Evolutionary conservation across 108 stramenopile genomes (phyloP), one percentile per base, ranked within the genome.

Genomic region (Cyclostephanos tholiformis): DNA sequence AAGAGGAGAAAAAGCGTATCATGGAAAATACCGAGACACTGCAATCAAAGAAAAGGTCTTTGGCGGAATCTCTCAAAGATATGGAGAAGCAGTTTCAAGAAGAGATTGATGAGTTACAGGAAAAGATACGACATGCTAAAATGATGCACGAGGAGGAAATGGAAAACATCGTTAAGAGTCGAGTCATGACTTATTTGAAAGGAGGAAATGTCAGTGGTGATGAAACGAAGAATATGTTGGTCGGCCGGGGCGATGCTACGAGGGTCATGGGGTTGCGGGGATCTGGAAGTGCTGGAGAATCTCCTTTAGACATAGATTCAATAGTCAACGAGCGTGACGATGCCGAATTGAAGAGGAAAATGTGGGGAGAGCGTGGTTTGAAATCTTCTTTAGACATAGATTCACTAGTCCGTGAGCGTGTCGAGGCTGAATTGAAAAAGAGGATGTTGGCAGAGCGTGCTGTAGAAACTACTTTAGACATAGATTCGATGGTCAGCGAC

Each of bases 91-190:
- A 59, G 22, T 50, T 65, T 39, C 26, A 80, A 30, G 26, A 43
- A 36, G 73, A 80, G 39, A 52, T 70, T 0, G 58, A 80, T 55
- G 79, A 74, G 38, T 66, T 80, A 56, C 49, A 74, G 46, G 38
- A 7, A 2, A 61, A 74, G 52, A 67, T 79, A 26, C 51, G 72
- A 38, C 49, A 55, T 16, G 9, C 60, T 4, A 60, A 55, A 49
- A 43, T 62, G 35, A 43, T 68, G 60, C 75, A 68, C 41, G 49
- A 57, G 4, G 60, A 63, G 39, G 75, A 75, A 49, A 67, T 75
- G 66, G 66, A 75, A 32, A 61, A 49, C 14, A 29, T 75, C 36
- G 67, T 68, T 7, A 67, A 63, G 50, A 62, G 39, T 39, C 65
- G 65, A 17, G 60, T 75, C 30, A 41, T 61, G 41, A 67, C 36